Conservation (phyloP, 2,329 filamentous ascomycete species). For the Stemphylium vesicarium region DNA sequence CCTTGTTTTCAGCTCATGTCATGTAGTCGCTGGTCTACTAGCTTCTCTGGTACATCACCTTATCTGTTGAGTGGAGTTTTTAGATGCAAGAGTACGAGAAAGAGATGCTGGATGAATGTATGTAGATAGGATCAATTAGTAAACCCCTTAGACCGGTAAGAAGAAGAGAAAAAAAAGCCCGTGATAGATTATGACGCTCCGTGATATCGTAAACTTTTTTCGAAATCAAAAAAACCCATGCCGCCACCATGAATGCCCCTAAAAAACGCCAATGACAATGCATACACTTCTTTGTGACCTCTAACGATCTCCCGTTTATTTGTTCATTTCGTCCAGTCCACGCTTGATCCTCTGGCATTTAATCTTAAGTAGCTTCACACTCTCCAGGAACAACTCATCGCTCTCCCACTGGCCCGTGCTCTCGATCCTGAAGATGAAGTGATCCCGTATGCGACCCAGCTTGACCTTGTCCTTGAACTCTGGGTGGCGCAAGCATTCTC, state of each 20-base stretch:
- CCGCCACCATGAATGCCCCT: constrained; percentile 18
- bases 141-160: neutral
- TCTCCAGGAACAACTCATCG: constrained; percentile 90
- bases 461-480: constrained; percentile 97
- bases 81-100: neutral
- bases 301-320: constrained; percentile 18
- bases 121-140: neutral
- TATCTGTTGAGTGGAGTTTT: neutral
- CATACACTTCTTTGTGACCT: constrained; percentile 4
- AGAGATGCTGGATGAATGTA: neutral
- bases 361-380: constrained; percentile 80
- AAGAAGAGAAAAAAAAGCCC: neutral
- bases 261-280: constrained; percentile 37
- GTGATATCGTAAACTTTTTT: constrained; percentile 32
- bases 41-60: neutral
- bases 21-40: neutral
- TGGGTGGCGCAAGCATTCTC: constrained; percentile 87
- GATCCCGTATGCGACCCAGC: constrained; percentile 86
- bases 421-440: constrained; percentile 97
- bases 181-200: constrained; percentile 2
- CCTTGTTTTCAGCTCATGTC: neutral
- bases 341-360: constrained; percentile 80
- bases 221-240: neutral
- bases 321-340: constrained; percentile 62
- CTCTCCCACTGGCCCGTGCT: constrained; percentile 95